Base-by-base conservation (phyloP, 352 stramenopile genomes). In the Pythium brachiatum region DNA sequence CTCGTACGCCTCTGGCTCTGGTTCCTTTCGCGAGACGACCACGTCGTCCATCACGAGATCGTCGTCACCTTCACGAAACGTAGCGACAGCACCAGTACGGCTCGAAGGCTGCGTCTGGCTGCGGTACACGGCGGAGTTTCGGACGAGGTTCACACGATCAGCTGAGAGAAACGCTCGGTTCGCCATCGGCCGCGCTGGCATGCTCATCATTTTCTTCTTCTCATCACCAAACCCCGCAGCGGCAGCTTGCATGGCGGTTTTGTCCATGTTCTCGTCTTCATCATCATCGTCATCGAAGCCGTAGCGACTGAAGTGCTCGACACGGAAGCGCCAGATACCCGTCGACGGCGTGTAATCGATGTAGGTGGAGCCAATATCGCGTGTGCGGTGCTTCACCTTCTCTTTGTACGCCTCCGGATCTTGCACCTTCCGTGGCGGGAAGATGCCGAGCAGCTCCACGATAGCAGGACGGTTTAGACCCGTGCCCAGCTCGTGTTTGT, bases 291-390 rank as follows among this genome's bases (percentile, higher is more conserved):
- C 53, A 47, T 69, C 47, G 51, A 95, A 83, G 5, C 82, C 86
- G 51, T 95, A 95, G 32, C 86, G 86, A 65, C 82, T 92, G 43
- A 95, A 95, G 52, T 95, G 86, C 58, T 95, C 84, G 18, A 93
- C 86, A 29, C 84, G 81, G 66, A 95, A 95, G 26, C 83, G 80
- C 86, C 86, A 95, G 59, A 93, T 81, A 50, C 86, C 86, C 27
- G 77, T 87, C 15, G 86, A 76, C 11, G 73, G 68, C 11, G 75
- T 78, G 66, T 95, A 95, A 57, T 93, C 83, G 12, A 95, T 68
- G 60, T 84, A 92, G 6, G 74, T 90, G 29, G 86, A 83, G 29
- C 81, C 82, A 57, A 93, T 93, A 61, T 90, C 81, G 27, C 76
- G 64, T 16, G 86, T 95, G 11, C 86, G 80, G 46, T 82, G 72